Evolutionary conservation across 495 filamentous ascomycete species (phyloP), one percentile per base, ranked within the genome.

Genomic region (Beverwykella pulmonaria): DNA sequence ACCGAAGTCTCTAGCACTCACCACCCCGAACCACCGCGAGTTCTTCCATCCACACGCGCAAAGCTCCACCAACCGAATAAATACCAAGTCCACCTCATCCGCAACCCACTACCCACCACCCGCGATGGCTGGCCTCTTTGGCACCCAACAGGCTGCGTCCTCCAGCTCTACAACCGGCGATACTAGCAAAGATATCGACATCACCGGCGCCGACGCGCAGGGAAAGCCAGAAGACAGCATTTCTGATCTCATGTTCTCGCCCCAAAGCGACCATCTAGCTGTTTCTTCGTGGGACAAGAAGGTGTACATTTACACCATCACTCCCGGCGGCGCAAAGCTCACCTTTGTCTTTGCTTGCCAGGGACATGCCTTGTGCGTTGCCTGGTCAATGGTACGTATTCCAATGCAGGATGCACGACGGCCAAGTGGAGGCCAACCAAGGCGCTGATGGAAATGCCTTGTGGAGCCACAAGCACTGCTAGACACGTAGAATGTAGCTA

Each of bases 201-300:
- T 98, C 54, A 90, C 90, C 15, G 2, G 5, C 8, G 6, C 8
- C 17, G 17, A 10, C 39, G 8, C 39, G 39, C 15, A 44, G 32
- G 32, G 32, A 5, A 34, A 34, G 6, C 94, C 93, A 15, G 86
- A 90, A 53, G 93, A 97, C 78, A 89, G 91, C 73, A 86, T 97
- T 72, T 92, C 91, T 25, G 89, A 93, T 70, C 76, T 97, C 64
- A 79, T 82, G 36, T 97, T 94, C 78, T 93, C 90, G n/a, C 86
- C 91, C 0, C 79, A 82, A 58, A 82, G 81, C 63, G 88, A 97
- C 57, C 86, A 91, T 78, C 79, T 97, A 17, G 92, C 93, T 29
- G 89, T 94, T 41, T 82, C 91, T 54, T 93, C 89, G 46, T 97
- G 93, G 93, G 93, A 97, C 74, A 95, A 93, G 76, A 92, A 91